Conservation (phyloP, 169 alveolate genomes). For the Eimeria tenella region DNA sequence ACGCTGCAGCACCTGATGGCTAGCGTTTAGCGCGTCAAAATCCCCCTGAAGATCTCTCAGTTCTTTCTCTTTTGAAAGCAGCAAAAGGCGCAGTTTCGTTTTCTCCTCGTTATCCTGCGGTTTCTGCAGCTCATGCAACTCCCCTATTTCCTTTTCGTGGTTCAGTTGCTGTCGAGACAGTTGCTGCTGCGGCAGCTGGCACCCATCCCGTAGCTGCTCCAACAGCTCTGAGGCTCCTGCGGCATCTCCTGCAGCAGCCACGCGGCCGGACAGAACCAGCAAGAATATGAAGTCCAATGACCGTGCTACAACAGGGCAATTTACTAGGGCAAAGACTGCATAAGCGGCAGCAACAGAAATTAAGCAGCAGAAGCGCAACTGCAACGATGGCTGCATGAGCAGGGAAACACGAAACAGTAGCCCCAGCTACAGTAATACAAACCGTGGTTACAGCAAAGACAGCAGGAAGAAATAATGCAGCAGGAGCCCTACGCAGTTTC, state of each 20-base stretch:
- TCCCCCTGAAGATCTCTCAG: background rate
- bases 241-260: conserved; percentile 45
- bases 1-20: background rate
- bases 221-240: conserved; percentile 37
- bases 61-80: conserved; percentile 8
- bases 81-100: conserved; percentile 4
- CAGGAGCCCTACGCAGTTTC: background rate
- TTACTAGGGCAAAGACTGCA: background rate
- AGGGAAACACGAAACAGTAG: too few relatives aligned
- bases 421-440: too few relatives aligned
- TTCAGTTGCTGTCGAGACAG: conserved; percentile 22
- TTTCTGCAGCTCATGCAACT: conserved; percentile 16
- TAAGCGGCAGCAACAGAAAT: background rate
- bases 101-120: background rate
- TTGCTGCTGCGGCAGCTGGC: conserved; percentile 68
- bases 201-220: conserved; percentile 4
- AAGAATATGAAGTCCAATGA: background rate
- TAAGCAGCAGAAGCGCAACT: background rate
- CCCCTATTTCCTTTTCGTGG: background rate
- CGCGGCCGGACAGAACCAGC: background rate
- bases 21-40: conserved; percentile 4
- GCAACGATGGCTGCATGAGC: background rate
- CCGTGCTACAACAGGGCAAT: background rate
- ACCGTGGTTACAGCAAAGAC: background rate
- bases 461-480: background rate